Evolutionary conservation across 345 rosid species (phyloP).

Genomic region (Chamaenerion angustifolium): DNA sequence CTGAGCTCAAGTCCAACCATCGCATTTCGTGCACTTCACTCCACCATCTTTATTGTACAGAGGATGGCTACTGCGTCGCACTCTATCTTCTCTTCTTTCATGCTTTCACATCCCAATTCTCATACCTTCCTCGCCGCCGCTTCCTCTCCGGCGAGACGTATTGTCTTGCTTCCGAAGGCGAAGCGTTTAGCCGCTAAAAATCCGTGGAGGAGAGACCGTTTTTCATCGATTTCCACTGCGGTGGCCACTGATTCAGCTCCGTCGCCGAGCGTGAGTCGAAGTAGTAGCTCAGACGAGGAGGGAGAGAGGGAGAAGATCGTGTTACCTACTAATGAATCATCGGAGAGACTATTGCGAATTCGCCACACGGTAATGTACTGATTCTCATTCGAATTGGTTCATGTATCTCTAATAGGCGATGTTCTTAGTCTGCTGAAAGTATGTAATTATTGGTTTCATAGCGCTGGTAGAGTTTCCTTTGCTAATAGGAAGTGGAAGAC

Average conservation of each 20-base stretch:
- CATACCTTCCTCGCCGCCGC: conserved; percentile 1
- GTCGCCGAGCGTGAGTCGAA: conserved; percentile 14
- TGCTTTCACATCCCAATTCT: conserved; percentile 18
- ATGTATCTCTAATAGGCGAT: not conserved
- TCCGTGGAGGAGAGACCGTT: conserved; percentile 7
- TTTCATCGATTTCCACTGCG: conserved; percentile 24
- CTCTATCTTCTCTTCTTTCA: conserved; percentile 25
- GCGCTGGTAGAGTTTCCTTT: too few species aligned
- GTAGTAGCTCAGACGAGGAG: conserved; percentile 9
- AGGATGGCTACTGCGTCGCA: conserved; percentile 30
- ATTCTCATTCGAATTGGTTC: conserved; percentile 1
- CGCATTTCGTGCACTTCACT: not conserved
- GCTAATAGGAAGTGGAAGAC: too few species aligned
- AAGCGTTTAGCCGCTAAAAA: conserved; percentile 9
- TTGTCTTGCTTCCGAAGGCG: conserved; percentile 24
- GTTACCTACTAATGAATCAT: conserved; percentile 78
- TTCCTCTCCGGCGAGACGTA: conserved; percentile 25
- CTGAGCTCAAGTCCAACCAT: not conserved
- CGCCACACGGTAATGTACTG: conserved; percentile 61
- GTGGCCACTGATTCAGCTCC: conserved; percentile 44
- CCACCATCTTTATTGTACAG: conserved; percentile 9
- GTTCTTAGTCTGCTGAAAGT: not conserved
- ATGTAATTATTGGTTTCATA: not conserved
- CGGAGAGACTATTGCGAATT: conserved; percentile 55
- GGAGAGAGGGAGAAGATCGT: conserved; percentile 22